Conservation (phyloP, 1,284 basidiomycete species). For the Rhodotorula sp. region DNA sequence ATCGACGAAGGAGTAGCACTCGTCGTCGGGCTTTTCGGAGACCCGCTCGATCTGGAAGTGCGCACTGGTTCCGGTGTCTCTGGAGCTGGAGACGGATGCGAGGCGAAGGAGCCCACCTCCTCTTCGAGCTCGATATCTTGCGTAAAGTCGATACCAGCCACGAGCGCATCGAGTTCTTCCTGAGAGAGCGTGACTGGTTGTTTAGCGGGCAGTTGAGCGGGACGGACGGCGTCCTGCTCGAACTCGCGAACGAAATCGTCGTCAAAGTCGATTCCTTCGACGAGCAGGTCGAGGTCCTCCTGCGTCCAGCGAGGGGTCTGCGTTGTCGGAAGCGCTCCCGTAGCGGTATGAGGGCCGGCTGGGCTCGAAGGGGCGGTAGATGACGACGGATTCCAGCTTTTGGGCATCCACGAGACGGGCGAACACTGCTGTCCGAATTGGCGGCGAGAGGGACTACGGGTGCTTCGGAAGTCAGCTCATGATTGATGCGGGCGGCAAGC, state of each 20-base stretch:
- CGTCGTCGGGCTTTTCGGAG: background rate
- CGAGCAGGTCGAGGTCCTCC: constrained; percentile 15
- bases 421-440: no score
- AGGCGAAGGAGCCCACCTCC: background rate
- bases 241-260: background rate
- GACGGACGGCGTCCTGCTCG: background rate
- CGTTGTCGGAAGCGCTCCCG: no score
- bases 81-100: background rate
- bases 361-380: no score
- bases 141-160: constrained; percentile 26
- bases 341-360: no score
- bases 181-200: background rate
- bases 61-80: background rate
- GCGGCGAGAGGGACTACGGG: no score
- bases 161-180: constrained; percentile 12
- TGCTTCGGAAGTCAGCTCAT: no score
- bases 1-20: no score
- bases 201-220: no score
- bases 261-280: constrained; percentile 18
- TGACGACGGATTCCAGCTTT: no score
- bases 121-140: constrained; percentile 14
- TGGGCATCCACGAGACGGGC: no score
- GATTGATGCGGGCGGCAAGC: no score
- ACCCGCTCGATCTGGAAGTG: background rate
- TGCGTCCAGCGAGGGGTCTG: background rate